These are phyloP conservation scores for Perkinsus olseni DNA, from an alignment of 169 alveolate genomes.

Conservation along the genomic window DNA sequence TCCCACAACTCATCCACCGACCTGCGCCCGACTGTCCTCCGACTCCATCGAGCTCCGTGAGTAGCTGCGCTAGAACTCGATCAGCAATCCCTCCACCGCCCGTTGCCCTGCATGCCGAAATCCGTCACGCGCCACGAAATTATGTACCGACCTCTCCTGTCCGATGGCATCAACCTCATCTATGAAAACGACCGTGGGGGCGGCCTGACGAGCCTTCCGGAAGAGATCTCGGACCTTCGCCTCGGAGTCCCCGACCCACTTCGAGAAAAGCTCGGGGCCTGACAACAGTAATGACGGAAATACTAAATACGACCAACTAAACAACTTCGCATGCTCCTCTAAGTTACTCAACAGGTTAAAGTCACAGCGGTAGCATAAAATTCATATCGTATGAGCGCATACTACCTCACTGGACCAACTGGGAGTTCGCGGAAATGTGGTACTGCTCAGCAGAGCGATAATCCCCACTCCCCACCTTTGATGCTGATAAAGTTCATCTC, in stretches of 20 bases:
- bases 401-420: too few relatives aligned
- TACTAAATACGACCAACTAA: not conserved
- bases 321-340: not conserved
- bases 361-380: not conserved
- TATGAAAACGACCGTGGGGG: constrained; percentile 80
- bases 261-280: constrained; percentile 98
- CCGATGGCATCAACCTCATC: constrained; percentile 99
- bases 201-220: constrained; percentile 85
- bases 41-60: constrained; percentile 99
- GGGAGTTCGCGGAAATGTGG: too few relatives aligned
- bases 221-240: constrained; percentile 61
- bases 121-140: not conserved
- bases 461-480: constrained; percentile 52
- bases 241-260: constrained; percentile 91
- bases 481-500: constrained; percentile 94
- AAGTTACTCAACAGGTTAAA: not conserved
- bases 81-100: constrained; percentile 67
- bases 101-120: constrained; percentile 17
- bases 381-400: not conserved
- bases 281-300: not conserved
- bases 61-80: constrained; percentile 90
- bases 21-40: not conserved
- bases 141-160: constrained; percentile 40
- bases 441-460: not conserved
- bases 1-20: too few relatives aligned